Percentiles rank a stretch among this genome's conserved stretches.
Evolutionary conservation across 1,139 yeast genomes (phyloP).

Genomic region (Hanseniaspora gamundiae): DNA sequence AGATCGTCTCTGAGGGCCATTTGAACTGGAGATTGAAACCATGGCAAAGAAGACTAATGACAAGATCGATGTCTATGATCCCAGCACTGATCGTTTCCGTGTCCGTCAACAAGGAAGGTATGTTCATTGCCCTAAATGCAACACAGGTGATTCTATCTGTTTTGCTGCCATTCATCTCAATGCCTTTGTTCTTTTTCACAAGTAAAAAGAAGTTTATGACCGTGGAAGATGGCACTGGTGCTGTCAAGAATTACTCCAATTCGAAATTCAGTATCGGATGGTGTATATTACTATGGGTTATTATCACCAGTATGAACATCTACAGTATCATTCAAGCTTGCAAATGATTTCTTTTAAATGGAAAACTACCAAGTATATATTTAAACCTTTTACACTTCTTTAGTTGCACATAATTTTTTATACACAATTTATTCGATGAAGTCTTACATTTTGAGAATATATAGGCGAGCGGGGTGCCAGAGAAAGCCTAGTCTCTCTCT

Average conservation of each 20-base stretch:
- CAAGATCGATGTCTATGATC: constrained; percentile 57
- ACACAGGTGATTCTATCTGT: constrained; percentile 68
- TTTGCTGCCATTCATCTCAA: constrained; percentile 60
- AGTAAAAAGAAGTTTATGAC: constrained; percentile 51
- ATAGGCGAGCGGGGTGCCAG: too few relatives aligned
- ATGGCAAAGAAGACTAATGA: constrained; percentile 62
- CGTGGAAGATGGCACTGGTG: constrained; percentile 23
- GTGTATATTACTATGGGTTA: too few relatives aligned
- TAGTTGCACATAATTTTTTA: too few relatives aligned
- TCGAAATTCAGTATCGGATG: too few relatives aligned
- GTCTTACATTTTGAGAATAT: too few relatives aligned
- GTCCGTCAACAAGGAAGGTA: constrained; percentile 33
- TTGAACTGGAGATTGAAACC: constrained; percentile 64
- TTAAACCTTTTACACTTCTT: too few relatives aligned
- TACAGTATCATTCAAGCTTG: too few relatives aligned
- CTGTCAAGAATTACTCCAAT: neutral
- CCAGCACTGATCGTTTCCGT: constrained; percentile 48
- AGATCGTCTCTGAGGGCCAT: constrained; percentile 76
- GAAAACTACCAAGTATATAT: neutral
- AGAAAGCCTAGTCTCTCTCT: too few relatives aligned
- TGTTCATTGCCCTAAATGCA: constrained; percentile 53
- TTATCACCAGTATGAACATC: too few relatives aligned
- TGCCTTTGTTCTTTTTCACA: constrained; percentile 69
- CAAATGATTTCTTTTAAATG: too few relatives aligned
- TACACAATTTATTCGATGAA: too few relatives aligned